A percentile compares a stretch with the other conserved stretches of the same genome.
Conservation (phyloP, 352 stramenopile species). For the Phytopythium vexans region DNA sequence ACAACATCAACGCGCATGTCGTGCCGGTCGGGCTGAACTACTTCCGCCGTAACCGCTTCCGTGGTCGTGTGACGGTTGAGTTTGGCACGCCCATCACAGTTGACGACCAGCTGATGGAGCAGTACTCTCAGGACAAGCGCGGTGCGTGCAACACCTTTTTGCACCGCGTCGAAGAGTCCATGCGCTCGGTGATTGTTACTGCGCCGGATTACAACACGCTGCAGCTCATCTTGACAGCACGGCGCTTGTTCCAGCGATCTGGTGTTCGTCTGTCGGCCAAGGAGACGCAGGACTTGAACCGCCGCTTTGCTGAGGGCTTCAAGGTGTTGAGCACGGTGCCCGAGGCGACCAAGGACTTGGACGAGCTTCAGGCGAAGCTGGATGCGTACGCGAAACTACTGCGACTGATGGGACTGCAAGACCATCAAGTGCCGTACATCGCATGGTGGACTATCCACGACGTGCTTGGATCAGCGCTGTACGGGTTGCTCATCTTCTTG, state of each 20-base stretch:
- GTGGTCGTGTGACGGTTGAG: conserved; percentile 95
- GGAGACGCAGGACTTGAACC: conserved; percentile 91
- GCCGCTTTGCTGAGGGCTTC: conserved; percentile 88
- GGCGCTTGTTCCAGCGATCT: conserved; percentile 93
- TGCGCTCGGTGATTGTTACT: conserved; percentile 95
- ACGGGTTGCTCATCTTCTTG: conserved; percentile 78
- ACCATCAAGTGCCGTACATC: conserved; percentile 90
- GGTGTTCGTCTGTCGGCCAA: conserved; percentile 83
- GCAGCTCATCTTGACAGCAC: conserved; percentile 94
- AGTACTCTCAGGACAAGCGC: conserved; percentile 86
- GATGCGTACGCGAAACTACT: conserved; percentile 86
- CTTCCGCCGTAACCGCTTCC: conserved; percentile 96
- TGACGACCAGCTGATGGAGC: conserved; percentile 81
- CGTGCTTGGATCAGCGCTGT: conserved; percentile 87
- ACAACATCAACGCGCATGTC: conserved; percentile 95
- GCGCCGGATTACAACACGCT: conserved; percentile 96
- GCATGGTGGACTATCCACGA: conserved; percentile 86
- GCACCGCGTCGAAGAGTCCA: conserved; percentile 75
- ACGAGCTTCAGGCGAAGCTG: conserved; percentile 64
- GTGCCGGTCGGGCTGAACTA: conserved; percentile 98
- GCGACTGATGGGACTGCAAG: conserved; percentile 85
- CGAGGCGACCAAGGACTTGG: conserved; percentile 55
- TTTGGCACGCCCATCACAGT: conserved; percentile 92
- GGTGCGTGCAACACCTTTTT: conserved; percentile 81
- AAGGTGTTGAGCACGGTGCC: conserved; percentile 78